A percentile compares a stretch with the other conserved stretches of the same genome.
Conservation (phyloP, 1,284 basidiomycete genomes). For the Neonothopanus nambi region DNA sequence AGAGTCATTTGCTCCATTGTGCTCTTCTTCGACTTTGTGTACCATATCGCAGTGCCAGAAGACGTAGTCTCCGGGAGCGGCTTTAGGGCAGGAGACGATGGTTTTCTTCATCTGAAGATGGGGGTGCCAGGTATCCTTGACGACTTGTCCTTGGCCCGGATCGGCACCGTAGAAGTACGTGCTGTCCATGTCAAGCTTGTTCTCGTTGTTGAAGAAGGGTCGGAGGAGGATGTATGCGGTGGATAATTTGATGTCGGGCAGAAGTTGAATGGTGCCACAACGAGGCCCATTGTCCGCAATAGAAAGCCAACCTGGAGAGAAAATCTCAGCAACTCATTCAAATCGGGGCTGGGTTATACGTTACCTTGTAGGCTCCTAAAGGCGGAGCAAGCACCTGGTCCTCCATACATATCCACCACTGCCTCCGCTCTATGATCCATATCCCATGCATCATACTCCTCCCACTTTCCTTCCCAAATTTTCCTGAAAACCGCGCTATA, state of each 20-base stretch:
- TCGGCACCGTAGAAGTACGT: slow-evolving; percentile 63
- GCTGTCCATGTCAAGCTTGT: slow-evolving; percentile 61
- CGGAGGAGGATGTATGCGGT: slow-evolving; percentile 73
- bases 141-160: slow-evolving; percentile 64
- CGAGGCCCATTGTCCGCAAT: slow-evolving; percentile 60
- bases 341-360: no score
- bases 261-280: slow-evolving; percentile 62
- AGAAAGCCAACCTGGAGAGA: slow-evolving; percentile 68
- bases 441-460: slow-evolving; percentile 10
- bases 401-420: slow-evolving; percentile 2
- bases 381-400: slow-evolving; percentile 2
- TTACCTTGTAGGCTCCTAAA: slow-evolving; percentile 5
- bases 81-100: slow-evolving; percentile 52
- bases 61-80: slow-evolving; percentile 75
- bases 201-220: slow-evolving; percentile 45
- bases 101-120: slow-evolving; percentile 62
- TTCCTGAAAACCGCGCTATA: slow-evolving; percentile 1
- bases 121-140: slow-evolving; percentile 65
- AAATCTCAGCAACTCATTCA: no score
- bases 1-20: slow-evolving; percentile 63
- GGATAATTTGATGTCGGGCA: slow-evolving; percentile 55
- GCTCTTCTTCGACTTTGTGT: slow-evolving; percentile 70
- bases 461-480: slow-evolving; percentile 5
- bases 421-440: slow-evolving; percentile 7
- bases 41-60: slow-evolving; percentile 73